Percentiles rank a stretch among this genome's conserved stretches.
Conservation (phyloP, 352 stramenopile genomes). For the Pythium phragmitis region DNA sequence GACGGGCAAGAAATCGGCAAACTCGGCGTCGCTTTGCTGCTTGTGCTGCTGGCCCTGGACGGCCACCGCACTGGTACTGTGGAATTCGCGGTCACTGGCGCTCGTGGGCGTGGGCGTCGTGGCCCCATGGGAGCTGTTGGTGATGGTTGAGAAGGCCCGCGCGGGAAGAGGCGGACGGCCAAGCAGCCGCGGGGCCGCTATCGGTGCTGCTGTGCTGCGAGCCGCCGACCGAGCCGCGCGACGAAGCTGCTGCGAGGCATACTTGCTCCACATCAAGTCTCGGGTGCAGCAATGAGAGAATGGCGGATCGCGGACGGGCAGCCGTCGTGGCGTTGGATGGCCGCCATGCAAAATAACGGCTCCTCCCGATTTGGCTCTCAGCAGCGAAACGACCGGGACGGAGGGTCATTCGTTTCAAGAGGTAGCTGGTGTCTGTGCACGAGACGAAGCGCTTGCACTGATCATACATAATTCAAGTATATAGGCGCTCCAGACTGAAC, state of each 20-base stretch:
- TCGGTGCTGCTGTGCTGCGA: constrained; percentile 23
- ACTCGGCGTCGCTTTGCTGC: constrained; percentile 11
- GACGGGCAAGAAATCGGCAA: constrained; percentile 66
- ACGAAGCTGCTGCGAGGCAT: constrained; percentile 29
- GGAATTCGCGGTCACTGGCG: constrained; percentile 1
- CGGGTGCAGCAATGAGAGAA: constrained; percentile 13
- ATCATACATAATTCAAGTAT: no score
- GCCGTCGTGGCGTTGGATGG: background rate
- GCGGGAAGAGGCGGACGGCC: background rate
- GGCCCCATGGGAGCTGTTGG: no score
- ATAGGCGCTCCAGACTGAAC: no score
- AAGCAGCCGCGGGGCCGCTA: constrained; percentile 6
- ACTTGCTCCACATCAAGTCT: constrained; percentile 33
- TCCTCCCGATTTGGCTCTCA: background rate
- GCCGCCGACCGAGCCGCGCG: constrained; percentile 25
- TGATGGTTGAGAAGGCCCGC: background rate
- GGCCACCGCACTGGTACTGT: constrained; percentile 5
- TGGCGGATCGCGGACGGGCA: constrained; percentile 2
- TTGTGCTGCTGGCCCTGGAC: background rate
- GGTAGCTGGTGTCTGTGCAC: no score
- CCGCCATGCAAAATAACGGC: constrained; percentile 6
- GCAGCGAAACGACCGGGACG: no score
- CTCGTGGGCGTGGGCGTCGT: background rate
- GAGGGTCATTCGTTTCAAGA: background rate
- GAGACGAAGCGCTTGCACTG: no score